Percentiles rank a stretch among this genome's conserved stretches.
Conservation (phyloP, 805 yeast species). For the Saccharomycopsis lassenensis region DNA sequence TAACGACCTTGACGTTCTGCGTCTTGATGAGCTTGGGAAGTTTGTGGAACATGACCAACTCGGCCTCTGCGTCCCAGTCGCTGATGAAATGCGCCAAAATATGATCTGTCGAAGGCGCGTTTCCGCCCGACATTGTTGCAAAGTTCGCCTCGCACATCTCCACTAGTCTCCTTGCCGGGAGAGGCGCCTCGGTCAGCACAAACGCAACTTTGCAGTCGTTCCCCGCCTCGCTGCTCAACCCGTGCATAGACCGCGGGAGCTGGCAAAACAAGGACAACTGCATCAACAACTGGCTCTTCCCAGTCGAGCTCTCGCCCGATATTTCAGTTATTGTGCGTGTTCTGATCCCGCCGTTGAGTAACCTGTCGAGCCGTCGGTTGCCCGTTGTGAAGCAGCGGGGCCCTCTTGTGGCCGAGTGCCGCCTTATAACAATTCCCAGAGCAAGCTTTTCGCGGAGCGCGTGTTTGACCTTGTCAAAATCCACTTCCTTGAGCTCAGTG, state of each 20-base stretch:
- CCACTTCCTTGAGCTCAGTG: conserved; percentile 18
- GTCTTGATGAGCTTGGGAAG: conserved; percentile 39
- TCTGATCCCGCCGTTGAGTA: conserved; percentile 46
- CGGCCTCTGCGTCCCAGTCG: conserved; percentile 34
- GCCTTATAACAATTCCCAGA: neutral
- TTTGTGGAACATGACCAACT: conserved; percentile 52
- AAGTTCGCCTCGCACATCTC: conserved; percentile 32
- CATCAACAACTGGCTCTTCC: conserved; percentile 72
- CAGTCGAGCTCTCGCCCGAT: conserved; percentile 76
- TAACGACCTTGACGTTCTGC: conserved; percentile 38
- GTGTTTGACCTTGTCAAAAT: conserved; percentile 15
- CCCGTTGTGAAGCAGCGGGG: conserved; percentile 37
- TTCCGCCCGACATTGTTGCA: conserved; percentile 22
- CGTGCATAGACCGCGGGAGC: conserved; percentile 35
- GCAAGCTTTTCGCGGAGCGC: conserved; percentile 7
- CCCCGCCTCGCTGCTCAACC: conserved; percentile 23
- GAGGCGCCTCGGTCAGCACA: conserved; percentile 66
- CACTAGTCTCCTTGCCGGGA: conserved; percentile 56
- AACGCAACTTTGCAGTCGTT: conserved; percentile 38
- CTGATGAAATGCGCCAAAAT: conserved; percentile 8
- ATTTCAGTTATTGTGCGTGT: conserved; percentile 56
- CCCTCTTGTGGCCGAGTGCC: neutral
- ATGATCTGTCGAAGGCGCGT: conserved; percentile 24
- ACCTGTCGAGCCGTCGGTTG: conserved; percentile 35
- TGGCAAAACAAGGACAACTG: conserved; percentile 56